Evolutionary conservation across 2,329 filamentous ascomycete genomes (phyloP).

Genomic region (Helicocarpus griseus): DNA sequence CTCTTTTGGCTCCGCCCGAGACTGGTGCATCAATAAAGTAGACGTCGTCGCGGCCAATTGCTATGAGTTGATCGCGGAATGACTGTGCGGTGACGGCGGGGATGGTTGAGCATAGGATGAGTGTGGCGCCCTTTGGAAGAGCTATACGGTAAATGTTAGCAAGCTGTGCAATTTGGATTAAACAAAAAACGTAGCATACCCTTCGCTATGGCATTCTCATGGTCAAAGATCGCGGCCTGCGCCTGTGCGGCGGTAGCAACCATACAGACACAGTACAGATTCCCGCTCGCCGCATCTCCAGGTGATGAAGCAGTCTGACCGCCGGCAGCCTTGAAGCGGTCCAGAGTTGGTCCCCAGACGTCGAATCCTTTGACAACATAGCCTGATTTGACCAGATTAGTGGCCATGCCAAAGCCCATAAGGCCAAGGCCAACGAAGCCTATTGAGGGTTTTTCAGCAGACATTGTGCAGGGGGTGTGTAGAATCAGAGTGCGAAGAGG

Average conservation of each 20-base stretch:
- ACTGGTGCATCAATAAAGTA: constrained; percentile 62
- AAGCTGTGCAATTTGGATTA: constrained; percentile 10
- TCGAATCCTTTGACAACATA: constrained; percentile 63
- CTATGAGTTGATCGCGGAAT: constrained; percentile 48
- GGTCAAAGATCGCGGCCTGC: constrained; percentile 54
- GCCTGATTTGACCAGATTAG: constrained; percentile 57
- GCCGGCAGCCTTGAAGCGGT: constrained; percentile 54
- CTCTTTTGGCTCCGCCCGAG: constrained; percentile 58
- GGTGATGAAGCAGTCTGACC: constrained; percentile 51
- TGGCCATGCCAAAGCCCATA: constrained; percentile 78
- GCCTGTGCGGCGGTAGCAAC: constrained; percentile 64
- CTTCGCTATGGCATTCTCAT: constrained; percentile 40
- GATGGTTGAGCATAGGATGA: constrained; percentile 63
- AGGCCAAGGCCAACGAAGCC: constrained; percentile 68
- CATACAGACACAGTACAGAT: constrained; percentile 60
- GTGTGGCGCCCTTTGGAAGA: constrained; percentile 48
- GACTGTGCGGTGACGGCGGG: constrained; percentile 55
- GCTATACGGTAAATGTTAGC: constrained; percentile 14
- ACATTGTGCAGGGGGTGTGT: not conserved
- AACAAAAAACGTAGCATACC: constrained; percentile 10
- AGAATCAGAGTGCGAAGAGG: not conserved
- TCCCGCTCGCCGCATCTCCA: constrained; percentile 50
- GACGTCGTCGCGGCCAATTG: constrained; percentile 51
- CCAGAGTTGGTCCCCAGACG: constrained; percentile 56
- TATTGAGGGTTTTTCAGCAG: constrained; percentile 37